Evolutionary conservation across 495 filamentous ascomycete species (phyloP).

Genomic region (Penicillium manginii): DNA sequence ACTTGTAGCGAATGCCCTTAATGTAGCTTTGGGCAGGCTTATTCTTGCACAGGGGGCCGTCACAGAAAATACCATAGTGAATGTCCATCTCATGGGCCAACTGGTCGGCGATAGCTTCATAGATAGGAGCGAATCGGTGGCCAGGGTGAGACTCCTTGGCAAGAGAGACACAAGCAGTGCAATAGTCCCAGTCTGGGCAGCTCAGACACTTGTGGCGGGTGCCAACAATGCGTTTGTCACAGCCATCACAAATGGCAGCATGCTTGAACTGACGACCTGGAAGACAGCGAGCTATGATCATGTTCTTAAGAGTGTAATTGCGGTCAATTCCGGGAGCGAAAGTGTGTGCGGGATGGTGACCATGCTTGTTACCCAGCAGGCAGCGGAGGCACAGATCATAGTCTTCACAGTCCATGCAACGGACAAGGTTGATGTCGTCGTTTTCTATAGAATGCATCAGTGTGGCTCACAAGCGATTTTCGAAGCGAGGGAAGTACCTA

Average conservation of each 20-base stretch:
- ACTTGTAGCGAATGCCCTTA: slow-evolving; percentile 89
- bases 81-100: slow-evolving; percentile 47
- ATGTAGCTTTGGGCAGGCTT: slow-evolving; percentile 68
- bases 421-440: slow-evolving; percentile 77
- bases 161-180: slow-evolving; percentile 71
- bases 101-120: slow-evolving; percentile 71
- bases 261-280: slow-evolving; percentile 84
- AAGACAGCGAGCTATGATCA: slow-evolving; percentile 63
- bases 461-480: not conserved
- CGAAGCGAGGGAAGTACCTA: slow-evolving; percentile 36
- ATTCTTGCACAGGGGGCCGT: slow-evolving; percentile 84
- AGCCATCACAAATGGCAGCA: slow-evolving; percentile 92
- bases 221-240: slow-evolving; percentile 85
- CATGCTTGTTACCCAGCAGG: slow-evolving; percentile 75
- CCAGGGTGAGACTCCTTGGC: slow-evolving; percentile 71
- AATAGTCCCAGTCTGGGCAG: slow-evolving; percentile 98
- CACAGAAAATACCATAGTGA: slow-evolving; percentile 90
- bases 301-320: slow-evolving; percentile 42
- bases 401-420: slow-evolving; percentile 83
- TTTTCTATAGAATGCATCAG: slow-evolving; percentile 54
- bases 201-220: slow-evolving; percentile 96
- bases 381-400: slow-evolving; percentile 90
- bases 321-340: slow-evolving; percentile 57
- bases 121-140: slow-evolving; percentile 90
- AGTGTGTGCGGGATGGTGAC: slow-evolving; percentile 88